These are phyloP conservation scores for Neurospora sp. DNA, from an alignment of 2,329 filamentous ascomycete genomes.

Conservation along the genomic window DNA sequence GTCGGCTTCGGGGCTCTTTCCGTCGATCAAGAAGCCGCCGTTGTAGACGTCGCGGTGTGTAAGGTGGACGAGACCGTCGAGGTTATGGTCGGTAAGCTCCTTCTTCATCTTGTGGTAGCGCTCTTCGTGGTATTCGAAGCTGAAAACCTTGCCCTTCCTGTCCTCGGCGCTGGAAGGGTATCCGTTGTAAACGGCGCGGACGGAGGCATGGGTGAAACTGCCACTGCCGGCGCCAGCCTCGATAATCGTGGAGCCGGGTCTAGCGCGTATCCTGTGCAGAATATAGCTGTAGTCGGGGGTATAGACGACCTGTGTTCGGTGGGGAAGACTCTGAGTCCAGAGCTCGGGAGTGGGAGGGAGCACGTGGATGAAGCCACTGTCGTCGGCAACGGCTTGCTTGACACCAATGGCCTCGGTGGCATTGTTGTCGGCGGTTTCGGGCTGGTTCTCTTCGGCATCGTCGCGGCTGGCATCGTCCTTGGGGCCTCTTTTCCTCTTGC, in stretches of 20 bases:
- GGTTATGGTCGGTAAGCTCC: conserved; percentile 58
- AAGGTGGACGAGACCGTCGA: conserved; percentile 57
- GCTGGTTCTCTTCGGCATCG: conserved; percentile 5
- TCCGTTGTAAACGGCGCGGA: conserved; percentile 65
- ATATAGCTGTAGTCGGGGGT: conserved; percentile 82
- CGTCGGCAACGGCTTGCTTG: conserved; percentile 42
- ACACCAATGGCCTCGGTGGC: conserved; percentile 20
- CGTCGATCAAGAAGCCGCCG: conserved; percentile 57
- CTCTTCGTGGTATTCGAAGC: conserved; percentile 71
- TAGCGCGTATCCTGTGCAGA: conserved; percentile 62
- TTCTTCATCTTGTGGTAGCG: conserved; percentile 58
- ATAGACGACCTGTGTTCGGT: conserved; percentile 79
- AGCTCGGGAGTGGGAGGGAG: conserved; percentile 71
- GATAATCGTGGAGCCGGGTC: conserved; percentile 63
- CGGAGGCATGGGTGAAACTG: conserved; percentile 73
- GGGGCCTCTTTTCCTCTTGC: conserved; percentile 47
- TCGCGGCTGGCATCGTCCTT: conserved; percentile 28
- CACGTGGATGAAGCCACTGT: conserved; percentile 67
- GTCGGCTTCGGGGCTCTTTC: conserved; percentile 51
- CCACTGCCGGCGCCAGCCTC: conserved; percentile 77
- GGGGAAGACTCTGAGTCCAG: conserved; percentile 71
- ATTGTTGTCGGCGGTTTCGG: not conserved
- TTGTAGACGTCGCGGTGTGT: conserved; percentile 73
- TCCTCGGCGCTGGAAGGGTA: conserved; percentile 39
- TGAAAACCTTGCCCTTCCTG: conserved; percentile 61